Percentiles rank a stretch among this genome's conserved stretches.
Conservation (phyloP, 2,329 filamentous ascomycete species). For the Diaporthe helianthi region DNA sequence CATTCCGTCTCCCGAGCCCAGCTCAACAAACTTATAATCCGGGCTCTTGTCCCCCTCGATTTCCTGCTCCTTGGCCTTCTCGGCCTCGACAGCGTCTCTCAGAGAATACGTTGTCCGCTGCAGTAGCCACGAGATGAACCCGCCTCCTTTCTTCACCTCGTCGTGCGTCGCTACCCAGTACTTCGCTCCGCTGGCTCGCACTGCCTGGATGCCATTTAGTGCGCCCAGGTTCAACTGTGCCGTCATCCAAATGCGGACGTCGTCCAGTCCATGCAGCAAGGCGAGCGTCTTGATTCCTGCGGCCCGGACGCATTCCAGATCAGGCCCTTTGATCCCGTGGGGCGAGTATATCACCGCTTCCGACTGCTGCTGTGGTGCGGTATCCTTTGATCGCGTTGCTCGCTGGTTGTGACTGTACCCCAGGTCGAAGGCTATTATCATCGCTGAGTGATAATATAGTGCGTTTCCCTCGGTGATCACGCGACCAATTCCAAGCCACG, state of each 20-base stretch:
- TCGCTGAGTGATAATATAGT: slow-evolving; percentile 67
- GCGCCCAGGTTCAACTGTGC: slow-evolving; percentile 71
- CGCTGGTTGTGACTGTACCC: slow-evolving; percentile 22
- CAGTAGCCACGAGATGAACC: slow-evolving; percentile 61
- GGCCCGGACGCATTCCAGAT: slow-evolving; percentile 51
- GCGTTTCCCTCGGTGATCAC: slow-evolving; percentile 61
- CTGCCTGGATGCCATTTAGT: slow-evolving; percentile 65
- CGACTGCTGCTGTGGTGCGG: slow-evolving; percentile 39
- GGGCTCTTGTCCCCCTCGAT: slow-evolving; percentile 41
- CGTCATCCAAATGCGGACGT: slow-evolving; percentile 56
- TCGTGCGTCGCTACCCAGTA: slow-evolving; percentile 74
- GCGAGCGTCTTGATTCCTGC: slow-evolving; percentile 60
- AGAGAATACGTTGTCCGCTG: slow-evolving; percentile 52
- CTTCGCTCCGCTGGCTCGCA: slow-evolving; percentile 56
- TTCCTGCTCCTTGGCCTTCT: slow-evolving; percentile 40
- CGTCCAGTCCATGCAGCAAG: slow-evolving; percentile 69
- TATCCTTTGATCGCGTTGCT: slow-evolving; percentile 35
- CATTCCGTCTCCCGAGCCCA: slow-evolving; percentile 63
- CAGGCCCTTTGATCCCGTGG: slow-evolving; percentile 61
- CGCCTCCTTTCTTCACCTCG: slow-evolving; percentile 66
- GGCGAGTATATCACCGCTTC: slow-evolving; percentile 70
- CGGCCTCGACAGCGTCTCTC: slow-evolving; percentile 50
- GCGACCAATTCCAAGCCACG: slow-evolving; percentile 67
- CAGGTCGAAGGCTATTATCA: slow-evolving; percentile 62
- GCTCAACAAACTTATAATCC: slow-evolving; percentile 56